These are phyloP conservation scores for Betula pendula DNA, from an alignment of 306 rosid species.

Conservation along the genomic window DNA sequence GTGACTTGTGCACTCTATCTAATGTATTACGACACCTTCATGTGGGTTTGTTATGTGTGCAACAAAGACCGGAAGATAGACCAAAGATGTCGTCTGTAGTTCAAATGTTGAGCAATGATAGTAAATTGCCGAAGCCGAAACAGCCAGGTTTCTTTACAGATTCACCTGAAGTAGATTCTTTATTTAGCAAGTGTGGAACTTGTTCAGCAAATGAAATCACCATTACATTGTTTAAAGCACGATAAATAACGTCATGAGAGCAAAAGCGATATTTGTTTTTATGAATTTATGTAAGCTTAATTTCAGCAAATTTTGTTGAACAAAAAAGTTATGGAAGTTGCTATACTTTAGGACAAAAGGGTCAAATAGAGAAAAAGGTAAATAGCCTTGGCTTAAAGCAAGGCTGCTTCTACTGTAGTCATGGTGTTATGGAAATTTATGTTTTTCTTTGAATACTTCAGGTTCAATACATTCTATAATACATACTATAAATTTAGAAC, in stretches of 20 bases:
- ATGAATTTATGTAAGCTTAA: background rate
- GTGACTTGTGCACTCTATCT: background rate
- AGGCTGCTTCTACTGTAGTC: background rate
- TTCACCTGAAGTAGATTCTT: conserved; percentile 13
- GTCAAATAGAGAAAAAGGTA: too few relatives aligned
- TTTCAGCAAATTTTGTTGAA: background rate
- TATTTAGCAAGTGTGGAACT: background rate
- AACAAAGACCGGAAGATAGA: conserved; percentile 48
- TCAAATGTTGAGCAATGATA: conserved; percentile 45
- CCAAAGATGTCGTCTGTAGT: conserved; percentile 56
- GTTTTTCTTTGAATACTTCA: too few relatives aligned
- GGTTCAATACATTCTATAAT: too few relatives aligned
- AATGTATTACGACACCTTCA: conserved; percentile 45
- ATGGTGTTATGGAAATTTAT: background rate
- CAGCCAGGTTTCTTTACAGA: conserved; percentile 45
- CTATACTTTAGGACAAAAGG: background rate
- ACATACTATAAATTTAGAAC: too few relatives aligned
- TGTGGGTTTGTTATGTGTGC: conserved; percentile 56
- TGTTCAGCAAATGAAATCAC: conserved; percentile 33
- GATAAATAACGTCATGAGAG: conserved; percentile 4
- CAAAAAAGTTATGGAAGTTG: conserved; percentile 22
- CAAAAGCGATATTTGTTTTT: background rate
- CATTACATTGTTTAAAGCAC: conserved; percentile 27
- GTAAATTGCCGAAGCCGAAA: conserved; percentile 41
- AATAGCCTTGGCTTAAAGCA: too few relatives aligned